A percentile compares a stretch with the other conserved stretches of the same genome.
Conservation (phyloP, 306 rosid genomes). For the Lathyrus tuberosus region DNA sequence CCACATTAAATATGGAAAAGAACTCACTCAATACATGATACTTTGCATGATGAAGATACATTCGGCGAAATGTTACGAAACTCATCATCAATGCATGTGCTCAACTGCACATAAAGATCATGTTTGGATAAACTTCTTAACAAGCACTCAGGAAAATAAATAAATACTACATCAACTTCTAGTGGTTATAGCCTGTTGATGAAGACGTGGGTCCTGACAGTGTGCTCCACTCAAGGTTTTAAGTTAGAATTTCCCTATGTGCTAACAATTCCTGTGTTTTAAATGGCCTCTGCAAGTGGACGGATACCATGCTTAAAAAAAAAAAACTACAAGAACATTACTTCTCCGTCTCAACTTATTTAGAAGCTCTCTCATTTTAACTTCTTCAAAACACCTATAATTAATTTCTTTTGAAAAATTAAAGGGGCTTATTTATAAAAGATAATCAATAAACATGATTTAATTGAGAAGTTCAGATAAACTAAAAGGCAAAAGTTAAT, state of each 20-base stretch:
- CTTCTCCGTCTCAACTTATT: no score
- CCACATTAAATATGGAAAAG: slow-evolving; percentile 6
- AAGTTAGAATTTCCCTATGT: no score
- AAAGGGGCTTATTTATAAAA: no score
- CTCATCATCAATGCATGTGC: slow-evolving; percentile 14
- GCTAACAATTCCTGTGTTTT: no score
- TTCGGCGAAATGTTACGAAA: not conserved
- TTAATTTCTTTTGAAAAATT: no score
- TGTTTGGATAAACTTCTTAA: not conserved
- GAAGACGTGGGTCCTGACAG: no score
- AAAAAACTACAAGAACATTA: no score
- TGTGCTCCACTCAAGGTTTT: no score
- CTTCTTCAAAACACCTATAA: not conserved
- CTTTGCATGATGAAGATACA: not conserved
- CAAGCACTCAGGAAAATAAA: not conserved
- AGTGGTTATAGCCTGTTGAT: no score
- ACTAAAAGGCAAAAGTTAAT: not conserved
- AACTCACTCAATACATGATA: slow-evolving; percentile 25
- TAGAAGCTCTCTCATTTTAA: not conserved
- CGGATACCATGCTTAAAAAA: no score
- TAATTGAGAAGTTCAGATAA: not conserved
- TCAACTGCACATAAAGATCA: slow-evolving; percentile 3
- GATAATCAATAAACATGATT: not conserved
- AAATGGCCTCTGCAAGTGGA: no score
- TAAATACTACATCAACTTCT: not conserved